Conservation (phyloP, 208 protist genomes). For the Acanthamoeba culbertsoni region DNA sequence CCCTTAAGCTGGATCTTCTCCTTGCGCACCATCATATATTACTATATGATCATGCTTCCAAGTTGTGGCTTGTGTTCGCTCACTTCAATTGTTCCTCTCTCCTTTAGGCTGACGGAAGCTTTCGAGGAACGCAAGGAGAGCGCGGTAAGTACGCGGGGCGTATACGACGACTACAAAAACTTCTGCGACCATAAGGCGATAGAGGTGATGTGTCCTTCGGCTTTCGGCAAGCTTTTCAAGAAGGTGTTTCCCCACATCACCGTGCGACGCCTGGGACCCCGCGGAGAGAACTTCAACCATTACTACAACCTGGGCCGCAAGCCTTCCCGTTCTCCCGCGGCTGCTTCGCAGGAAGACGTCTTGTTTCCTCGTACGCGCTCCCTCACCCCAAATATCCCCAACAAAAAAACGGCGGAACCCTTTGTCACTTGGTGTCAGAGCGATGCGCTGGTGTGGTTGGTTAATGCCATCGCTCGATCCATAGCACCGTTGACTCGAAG, state of each 20-base stretch:
- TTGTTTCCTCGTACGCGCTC: background rate
- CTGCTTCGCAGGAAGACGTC: background rate
- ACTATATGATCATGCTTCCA: no score
- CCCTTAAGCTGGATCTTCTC: no score
- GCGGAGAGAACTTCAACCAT: slow-evolving; percentile 31
- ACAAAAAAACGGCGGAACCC: no score
- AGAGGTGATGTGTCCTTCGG: slow-evolving; percentile 5
- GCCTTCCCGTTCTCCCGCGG: background rate
- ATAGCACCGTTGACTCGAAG: no score
- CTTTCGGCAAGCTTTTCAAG: slow-evolving; percentile 35
- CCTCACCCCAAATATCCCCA: no score
- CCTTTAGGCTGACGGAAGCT: background rate
- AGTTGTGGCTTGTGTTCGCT: no score
- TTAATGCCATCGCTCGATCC: background rate
- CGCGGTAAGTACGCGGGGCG: background rate
- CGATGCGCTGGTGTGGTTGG: background rate
- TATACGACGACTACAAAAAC: slow-evolving; percentile 18
- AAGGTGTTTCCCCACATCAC: slow-evolving; percentile 32
- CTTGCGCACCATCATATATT: no score
- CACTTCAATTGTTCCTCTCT: no score
- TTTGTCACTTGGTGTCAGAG: no score
- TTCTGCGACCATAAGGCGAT: slow-evolving; percentile 31
- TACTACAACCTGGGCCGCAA: slow-evolving; percentile 33
- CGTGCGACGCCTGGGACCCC: background rate
- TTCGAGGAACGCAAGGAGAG: slow-evolving; percentile 38